Evolutionary conservation across 1,139 yeast species (phyloP).

Genomic region (Scheffersomyces quercinus): DNA sequence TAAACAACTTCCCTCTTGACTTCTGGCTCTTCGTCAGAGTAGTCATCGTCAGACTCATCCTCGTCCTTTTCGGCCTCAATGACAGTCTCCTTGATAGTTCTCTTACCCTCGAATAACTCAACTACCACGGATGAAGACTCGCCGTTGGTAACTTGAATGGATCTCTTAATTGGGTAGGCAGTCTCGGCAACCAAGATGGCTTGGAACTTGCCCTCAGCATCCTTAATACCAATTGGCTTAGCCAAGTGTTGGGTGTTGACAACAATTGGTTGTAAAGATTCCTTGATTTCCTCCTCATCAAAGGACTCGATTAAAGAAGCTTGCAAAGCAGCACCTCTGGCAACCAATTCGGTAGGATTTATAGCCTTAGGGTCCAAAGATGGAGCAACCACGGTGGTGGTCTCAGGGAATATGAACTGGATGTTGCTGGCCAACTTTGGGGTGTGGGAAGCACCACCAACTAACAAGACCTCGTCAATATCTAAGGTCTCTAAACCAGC

Average conservation of each 20-base stretch:
- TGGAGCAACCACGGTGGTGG: conserved; percentile 78
- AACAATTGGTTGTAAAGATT: conserved; percentile 82
- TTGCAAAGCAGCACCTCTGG: conserved; percentile 97
- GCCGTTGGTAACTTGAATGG: conserved; percentile 65
- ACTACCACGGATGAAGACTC: conserved; percentile 61
- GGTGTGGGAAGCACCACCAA: conserved; percentile 91
- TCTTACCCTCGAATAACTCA: conserved; percentile 82
- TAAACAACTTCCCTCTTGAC: conserved; percentile 70
- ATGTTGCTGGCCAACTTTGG: conserved; percentile 87
- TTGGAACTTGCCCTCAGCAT: conserved; percentile 69
- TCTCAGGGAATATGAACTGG: conserved; percentile 75
- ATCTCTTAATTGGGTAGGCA: conserved; percentile 87
- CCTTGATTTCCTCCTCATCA: conserved; percentile 83
- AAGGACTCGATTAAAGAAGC: conserved; percentile 83
- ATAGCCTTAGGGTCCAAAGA: conserved; percentile 72
- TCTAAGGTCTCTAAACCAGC: conserved; percentile 85
- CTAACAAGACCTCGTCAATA: conserved; percentile 86
- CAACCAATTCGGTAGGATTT: conserved; percentile 85
- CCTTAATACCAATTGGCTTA: conserved; percentile 83
- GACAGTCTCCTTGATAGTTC: conserved; percentile 75
- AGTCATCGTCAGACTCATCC: conserved; percentile 45
- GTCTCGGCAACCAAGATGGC: conserved; percentile 82
- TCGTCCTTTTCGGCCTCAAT: conserved; percentile 57
- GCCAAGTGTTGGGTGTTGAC: conserved; percentile 85
- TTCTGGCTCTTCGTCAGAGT: conserved; percentile 65